These are phyloP conservation scores for Phtheirospermum japonicum DNA, from an alignment of 257 asterid species.

Conservation along the genomic window DNA sequence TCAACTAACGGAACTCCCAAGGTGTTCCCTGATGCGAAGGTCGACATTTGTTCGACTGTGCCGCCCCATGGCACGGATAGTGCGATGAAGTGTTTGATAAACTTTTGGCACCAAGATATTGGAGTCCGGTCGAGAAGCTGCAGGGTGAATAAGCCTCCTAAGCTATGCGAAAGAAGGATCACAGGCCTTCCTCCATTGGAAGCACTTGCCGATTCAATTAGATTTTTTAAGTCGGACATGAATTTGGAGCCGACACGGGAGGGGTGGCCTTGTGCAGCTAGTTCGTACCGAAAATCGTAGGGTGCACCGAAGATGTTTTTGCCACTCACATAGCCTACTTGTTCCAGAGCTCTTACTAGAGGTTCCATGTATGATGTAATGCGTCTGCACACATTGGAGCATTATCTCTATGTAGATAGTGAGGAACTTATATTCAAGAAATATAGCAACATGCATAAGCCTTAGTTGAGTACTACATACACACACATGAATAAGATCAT, in stretches of 20 bases:
- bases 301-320: conserved; percentile 78
- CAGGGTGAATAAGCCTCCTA: conserved; percentile 66
- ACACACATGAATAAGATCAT: too few relatives aligned
- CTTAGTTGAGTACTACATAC: too few relatives aligned
- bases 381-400: conserved; percentile 36
- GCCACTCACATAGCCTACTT: conserved; percentile 60
- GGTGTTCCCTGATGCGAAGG: conserved; percentile 72
- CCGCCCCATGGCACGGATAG: conserved; percentile 95
- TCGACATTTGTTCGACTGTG: conserved; percentile 58
- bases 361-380: conserved; percentile 74
- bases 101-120: conserved; percentile 48
- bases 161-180: conserved; percentile 71
- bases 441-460: background rate
- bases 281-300: conserved; percentile 77
- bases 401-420: too few relatives aligned
- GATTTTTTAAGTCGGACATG: conserved; percentile 47
- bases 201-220: conserved; percentile 53
- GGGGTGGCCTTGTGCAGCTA: conserved; percentile 68
- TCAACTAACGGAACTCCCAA: conserved; percentile 71
- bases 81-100: conserved; percentile 67
- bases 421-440: too few relatives aligned
- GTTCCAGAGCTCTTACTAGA: conserved; percentile 50
- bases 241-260: conserved; percentile 48
- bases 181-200: conserved; percentile 57
- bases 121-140: conserved; percentile 56